phyloP scores from a whole-genome alignment of 306 rosid genomes.

The Datisca glomerata region DNA sequence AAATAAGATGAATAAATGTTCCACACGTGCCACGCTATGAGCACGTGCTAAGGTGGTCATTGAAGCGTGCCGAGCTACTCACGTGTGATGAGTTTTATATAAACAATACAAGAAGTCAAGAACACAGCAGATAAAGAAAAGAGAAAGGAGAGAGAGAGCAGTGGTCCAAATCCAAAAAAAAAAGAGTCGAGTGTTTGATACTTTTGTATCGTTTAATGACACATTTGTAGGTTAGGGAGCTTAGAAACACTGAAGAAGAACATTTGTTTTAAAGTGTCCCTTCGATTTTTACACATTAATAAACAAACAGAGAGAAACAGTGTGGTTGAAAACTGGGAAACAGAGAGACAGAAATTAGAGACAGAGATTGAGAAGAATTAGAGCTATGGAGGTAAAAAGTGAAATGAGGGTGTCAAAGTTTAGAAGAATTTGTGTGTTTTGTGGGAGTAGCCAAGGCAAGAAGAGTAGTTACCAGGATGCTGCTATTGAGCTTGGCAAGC shows the following conservation, averaged over 20 bases:
- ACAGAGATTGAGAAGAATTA: not conserved
- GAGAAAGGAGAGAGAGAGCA: not conserved
- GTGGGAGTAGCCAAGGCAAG: slow-evolving; percentile 98
- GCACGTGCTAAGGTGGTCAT: too few species aligned
- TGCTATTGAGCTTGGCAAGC: slow-evolving; percentile 91
- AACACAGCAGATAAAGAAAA: slow-evolving; percentile 7
- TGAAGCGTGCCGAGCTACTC: slow-evolving; percentile 31
- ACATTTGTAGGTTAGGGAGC: slow-evolving; percentile 18
- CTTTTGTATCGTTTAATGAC: slow-evolving; percentile 12
- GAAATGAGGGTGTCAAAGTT: slow-evolving; percentile 63
- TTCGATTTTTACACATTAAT: slow-evolving; percentile 8
- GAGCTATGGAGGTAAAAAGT: slow-evolving; percentile 23
- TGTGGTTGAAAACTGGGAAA: not conserved
- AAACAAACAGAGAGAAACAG: not conserved
- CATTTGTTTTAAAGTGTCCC: slow-evolving; percentile 6
- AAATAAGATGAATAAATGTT: too few species aligned
- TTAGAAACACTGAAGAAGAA: slow-evolving; percentile 12
- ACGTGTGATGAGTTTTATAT: slow-evolving; percentile 46
- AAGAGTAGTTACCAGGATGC: slow-evolving; percentile 88
- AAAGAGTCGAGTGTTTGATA: not conserved
- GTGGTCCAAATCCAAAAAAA: slow-evolving; percentile 18
- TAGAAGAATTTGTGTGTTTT: slow-evolving; percentile 86
- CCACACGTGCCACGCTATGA: too few species aligned
- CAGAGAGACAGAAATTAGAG: not conserved
- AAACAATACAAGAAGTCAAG: slow-evolving; percentile 13